Evolutionary conservation across 2,329 filamentous ascomycete genomes (phyloP).

Genomic region (Arthrobotrys iridis): DNA sequence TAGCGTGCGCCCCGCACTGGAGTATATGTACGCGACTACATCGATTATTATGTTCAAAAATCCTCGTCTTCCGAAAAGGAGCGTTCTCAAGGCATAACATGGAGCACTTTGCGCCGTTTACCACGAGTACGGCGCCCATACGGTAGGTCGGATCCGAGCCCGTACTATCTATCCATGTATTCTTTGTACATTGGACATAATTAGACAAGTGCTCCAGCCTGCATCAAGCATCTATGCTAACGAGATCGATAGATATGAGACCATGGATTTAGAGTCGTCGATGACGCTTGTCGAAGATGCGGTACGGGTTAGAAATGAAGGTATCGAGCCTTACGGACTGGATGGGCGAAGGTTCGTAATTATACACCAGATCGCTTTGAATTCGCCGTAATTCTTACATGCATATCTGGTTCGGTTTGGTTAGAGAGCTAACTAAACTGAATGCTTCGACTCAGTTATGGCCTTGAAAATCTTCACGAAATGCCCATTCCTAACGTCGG

Average conservation of each 20-base stretch:
- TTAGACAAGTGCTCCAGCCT: too few species aligned
- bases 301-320: not conserved
- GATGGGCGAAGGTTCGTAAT: not conserved
- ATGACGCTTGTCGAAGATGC: constrained; percentile 23
- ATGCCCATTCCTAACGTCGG: not conserved
- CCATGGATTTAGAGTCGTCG: constrained; percentile 1
- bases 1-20: not conserved
- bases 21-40: not conserved
- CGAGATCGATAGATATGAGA: not conserved
- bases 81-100: too few species aligned
- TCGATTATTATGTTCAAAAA: not conserved
- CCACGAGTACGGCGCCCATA: not conserved
- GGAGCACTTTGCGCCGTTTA: constrained; percentile 25
- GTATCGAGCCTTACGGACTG: not conserved
- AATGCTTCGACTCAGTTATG: not conserved
- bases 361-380: too few species aligned
- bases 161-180: too few species aligned
- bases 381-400: too few species aligned
- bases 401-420: not conserved
- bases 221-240: not conserved
- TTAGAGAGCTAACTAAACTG: not conserved
- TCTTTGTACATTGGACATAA: too few species aligned
- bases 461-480: not conserved
- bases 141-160: too few species aligned
- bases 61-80: not conserved